Evolutionary conservation across 495 filamentous ascomycete species (phyloP).

Genomic region (Xylaria curta): DNA sequence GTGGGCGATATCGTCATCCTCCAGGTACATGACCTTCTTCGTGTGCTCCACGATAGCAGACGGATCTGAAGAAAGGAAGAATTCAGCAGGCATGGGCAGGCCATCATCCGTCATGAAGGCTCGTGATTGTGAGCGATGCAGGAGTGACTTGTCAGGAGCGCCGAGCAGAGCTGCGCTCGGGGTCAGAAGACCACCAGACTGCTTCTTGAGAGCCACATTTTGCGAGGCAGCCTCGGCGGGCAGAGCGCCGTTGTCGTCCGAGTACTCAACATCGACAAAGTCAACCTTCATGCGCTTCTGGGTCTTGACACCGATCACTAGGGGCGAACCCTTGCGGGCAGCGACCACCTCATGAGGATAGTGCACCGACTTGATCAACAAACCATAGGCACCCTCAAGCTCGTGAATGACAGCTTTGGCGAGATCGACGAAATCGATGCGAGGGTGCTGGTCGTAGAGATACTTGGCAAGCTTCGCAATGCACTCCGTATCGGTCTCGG

Average conservation of each 20-base stretch:
- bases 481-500: constrained; percentile 98
- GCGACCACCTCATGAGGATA: constrained; percentile 98
- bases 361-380: constrained; percentile 96
- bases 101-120: constrained; percentile 99
- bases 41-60: constrained; percentile 99
- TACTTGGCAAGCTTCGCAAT: constrained; percentile 99
- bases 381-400: constrained; percentile 95
- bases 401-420: constrained; percentile 98
- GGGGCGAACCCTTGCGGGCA: constrained; percentile 94
- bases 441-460: constrained; percentile 93
- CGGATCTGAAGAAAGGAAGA: constrained; percentile 97
- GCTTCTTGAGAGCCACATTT: constrained; percentile 94
- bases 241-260: constrained; percentile 79
- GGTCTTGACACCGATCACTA: constrained; percentile 94
- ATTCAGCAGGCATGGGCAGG: constrained; percentile 95
- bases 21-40: constrained; percentile 99
- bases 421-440: constrained; percentile 92
- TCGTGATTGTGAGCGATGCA: constrained; percentile 96
- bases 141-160: constrained; percentile 93
- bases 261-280: constrained; percentile 98
- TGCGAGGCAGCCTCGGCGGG: constrained; percentile 95
- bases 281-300: constrained; percentile 99
- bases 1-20: constrained; percentile 99
- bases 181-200: constrained; percentile 58
- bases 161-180: constrained; percentile 78